phyloP scores from a whole-genome alignment of 306 rosid genomes.

The Casuarina cunninghamiana region DNA sequence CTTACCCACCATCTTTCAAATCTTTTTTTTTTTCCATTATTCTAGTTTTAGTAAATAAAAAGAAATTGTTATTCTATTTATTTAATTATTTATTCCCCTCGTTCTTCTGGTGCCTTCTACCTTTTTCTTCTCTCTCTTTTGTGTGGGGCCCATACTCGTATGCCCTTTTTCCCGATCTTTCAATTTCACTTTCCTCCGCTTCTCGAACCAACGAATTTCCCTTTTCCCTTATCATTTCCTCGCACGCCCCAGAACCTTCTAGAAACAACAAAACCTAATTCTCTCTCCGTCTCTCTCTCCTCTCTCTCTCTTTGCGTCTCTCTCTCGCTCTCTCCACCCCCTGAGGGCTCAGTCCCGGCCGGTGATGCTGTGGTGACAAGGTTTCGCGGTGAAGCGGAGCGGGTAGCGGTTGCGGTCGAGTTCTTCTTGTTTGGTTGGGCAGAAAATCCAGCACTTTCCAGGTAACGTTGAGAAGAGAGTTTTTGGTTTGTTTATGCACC shows the following conservation, averaged over 20 bases:
- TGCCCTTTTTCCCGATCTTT: not conserved
- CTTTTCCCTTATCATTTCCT: constrained; percentile 15
- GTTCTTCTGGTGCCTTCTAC: too few species aligned
- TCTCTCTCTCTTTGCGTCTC: not conserved
- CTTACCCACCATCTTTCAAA: not conserved
- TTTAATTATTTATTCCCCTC: too few species aligned
- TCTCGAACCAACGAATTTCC: constrained; percentile 54
- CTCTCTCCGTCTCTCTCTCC: constrained; percentile 9
- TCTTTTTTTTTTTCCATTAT: too few species aligned
- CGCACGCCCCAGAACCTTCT: constrained; percentile 64
- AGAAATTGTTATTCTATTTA: too few species aligned
- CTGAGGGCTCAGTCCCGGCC: not conserved
- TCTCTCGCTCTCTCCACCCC: not conserved
- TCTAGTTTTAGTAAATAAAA: too few species aligned
- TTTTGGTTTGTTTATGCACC: not conserved
- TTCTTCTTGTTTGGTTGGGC: constrained; percentile 5
- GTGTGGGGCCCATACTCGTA: constrained; percentile 42
- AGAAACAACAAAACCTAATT: constrained; percentile 52
- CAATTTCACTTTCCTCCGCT: constrained; percentile 27
- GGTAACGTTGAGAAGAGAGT: constrained; percentile 18
- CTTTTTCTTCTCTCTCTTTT: not conserved
- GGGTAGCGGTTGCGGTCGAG: not conserved
- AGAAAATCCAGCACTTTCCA: constrained; percentile 15
- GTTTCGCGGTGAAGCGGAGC: not conserved
- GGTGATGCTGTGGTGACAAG: constrained; percentile 6